Percentiles rank a stretch among this genome's conserved stretches.
phyloP scores from a whole-genome alignment of 2,329 filamentous ascomycete species.

The Aspergillus clavatus region DNA sequence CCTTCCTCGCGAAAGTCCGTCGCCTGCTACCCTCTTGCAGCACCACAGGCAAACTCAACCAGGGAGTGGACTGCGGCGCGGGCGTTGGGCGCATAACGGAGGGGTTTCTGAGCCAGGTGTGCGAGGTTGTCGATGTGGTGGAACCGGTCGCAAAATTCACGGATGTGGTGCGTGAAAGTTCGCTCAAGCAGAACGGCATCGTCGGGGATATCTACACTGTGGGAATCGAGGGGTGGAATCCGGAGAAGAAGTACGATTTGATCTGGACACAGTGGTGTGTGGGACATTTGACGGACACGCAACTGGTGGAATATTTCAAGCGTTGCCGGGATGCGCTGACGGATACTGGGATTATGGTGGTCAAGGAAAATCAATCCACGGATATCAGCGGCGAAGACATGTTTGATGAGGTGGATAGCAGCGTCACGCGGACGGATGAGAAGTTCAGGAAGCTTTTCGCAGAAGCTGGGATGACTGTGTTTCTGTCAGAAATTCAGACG shows the following conservation, averaged over 20 bases:
- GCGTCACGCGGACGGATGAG: constrained; percentile 69
- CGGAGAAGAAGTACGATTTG: constrained; percentile 60
- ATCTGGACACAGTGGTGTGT: constrained; percentile 92
- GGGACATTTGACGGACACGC: constrained; percentile 70
- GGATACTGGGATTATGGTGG: constrained; percentile 51
- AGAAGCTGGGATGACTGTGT: constrained; percentile 62
- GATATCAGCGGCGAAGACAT: constrained; percentile 54
- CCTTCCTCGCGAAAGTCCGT: constrained; percentile 63
- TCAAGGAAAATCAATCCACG: constrained; percentile 75
- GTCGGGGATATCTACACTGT: constrained; percentile 64
- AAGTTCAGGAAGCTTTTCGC: constrained; percentile 69
- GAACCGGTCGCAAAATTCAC: constrained; percentile 85
- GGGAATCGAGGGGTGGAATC: constrained; percentile 69
- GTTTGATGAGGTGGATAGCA: constrained; percentile 71
- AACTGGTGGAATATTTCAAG: constrained; percentile 63
- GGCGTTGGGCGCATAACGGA: constrained; percentile 80
- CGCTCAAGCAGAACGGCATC: constrained; percentile 40
- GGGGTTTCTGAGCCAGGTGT: constrained; percentile 66
- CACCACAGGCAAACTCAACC: constrained; percentile 16
- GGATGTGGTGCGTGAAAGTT: constrained; percentile 46
- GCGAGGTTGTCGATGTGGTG: constrained; percentile 71
- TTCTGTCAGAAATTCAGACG: constrained; percentile 66
- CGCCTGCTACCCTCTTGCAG: constrained; percentile 17
- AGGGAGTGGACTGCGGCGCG: constrained; percentile 58
- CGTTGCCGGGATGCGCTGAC: constrained; percentile 53